Evolutionary conservation across 169 alveolate genomes (phyloP), one percentile per base, ranked within the genome.

Genomic region (Neospora caninum): DNA sequence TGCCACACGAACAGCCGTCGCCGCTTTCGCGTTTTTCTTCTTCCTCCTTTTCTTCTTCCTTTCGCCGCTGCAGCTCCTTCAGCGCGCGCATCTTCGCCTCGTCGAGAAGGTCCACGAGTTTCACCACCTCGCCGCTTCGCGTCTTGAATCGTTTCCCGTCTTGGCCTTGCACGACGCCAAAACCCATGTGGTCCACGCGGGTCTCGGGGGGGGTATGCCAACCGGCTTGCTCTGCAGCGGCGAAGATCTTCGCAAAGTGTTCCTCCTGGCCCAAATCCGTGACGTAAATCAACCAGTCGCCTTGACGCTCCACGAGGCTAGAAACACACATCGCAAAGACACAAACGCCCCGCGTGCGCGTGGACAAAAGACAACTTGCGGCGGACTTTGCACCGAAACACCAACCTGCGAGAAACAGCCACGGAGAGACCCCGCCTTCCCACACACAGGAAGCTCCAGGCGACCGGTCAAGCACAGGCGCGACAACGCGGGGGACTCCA

Each of bases 81-180:
- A 97, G 96, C 36, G 99, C 99, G 91, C 99, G 96, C 39, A 96
- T 97, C 70, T 98, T 98, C 1, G 99, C 99, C 96, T 99, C 99
- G 93, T 99, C 99, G 86, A 99, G 97, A 80, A 99, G 96, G 88
- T 98, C 99, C 69, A 97, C 95, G 67, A 99, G 97, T 95, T 99
- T 99, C 54, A 99, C 99, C 80, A 98, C 98, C 42, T 96, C 97
- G 0, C 96, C 97, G 42, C 98, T 96, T 54, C 99, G 97, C 36
- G 99, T 98, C 94, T 98, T 98, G 96, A 98, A 98, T 97, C 98
- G 98, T 95, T 98, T 99, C 10, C 99, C 99, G 94, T 98, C 99
- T 86, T 97, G 93, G 29, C 98, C 99, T 45, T 97, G 98, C 42
- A 99, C 99, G 91, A 99, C 97, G 25, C 99, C 99, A 95, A 99